Base-by-base conservation (phyloP, 805 yeast genomes). In the Millerago galiae region DNA sequence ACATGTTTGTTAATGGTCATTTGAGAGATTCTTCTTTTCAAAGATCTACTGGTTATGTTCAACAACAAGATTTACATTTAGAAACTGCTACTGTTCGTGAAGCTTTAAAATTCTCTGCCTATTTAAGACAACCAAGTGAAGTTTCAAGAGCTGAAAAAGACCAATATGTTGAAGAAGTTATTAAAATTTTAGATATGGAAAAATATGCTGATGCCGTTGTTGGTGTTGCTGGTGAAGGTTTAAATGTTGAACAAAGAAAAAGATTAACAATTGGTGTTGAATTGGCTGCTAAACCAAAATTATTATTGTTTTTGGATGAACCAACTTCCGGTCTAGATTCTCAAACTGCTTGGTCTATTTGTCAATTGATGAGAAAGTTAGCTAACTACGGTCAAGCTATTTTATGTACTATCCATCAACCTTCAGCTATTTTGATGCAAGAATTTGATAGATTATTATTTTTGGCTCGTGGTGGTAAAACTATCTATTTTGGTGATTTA, bases 401-500 rank as follows among this genome's bases (percentile, higher is more conserved):
- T 56, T 63, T 78, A 58, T 78, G 83, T 68, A 84, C 95, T 26
- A 84, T 85, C 50, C 93, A 84, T 63, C 95, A 85, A 63, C 95
- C 95, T 55, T 84, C 93, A 9, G 90, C 95, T 41, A 70, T 82
- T 44, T 67, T 85, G 56, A 70, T 85, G 65, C 75, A 83, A 57
- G 86, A 81, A 54, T 85, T 87, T 58, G 95, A 86, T 58, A 74
- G 89, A 54, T 69, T 87, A 51, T 67, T 84, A 49, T 79, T 84
- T 54, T 67, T 83, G 58, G 80, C 79, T 42, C 71, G 65, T 43
- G 90, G 90, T 56, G 91, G 91, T 58, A 62, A 74, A 56, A 81
- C 89, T 9, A 84, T 80, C 28, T 83, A 83, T 61, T 83, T 82
- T 60, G 91, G 90, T 48, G 84, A 81, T 38, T 65, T 81, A 47